phyloP scores from a whole-genome alignment of 306 rosid species.

The Dryas octopetala region DNA sequence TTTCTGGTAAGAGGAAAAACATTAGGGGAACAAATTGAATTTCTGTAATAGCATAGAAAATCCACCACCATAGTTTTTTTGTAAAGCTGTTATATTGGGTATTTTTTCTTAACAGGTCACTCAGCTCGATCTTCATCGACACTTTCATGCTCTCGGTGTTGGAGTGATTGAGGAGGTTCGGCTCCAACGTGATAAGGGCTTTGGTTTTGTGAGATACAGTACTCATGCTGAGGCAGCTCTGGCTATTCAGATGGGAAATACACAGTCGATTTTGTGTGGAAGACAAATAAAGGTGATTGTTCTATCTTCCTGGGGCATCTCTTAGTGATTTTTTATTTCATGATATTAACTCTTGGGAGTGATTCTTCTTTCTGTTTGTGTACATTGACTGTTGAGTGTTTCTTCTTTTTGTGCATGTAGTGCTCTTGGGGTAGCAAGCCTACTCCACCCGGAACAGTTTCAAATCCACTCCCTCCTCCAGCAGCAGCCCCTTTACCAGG shows the following conservation, averaged over 20 bases:
- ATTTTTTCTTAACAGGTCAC: conserved; percentile 49
- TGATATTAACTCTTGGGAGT: background rate
- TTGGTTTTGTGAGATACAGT: conserved; percentile 92
- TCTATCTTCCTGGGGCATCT: background rate
- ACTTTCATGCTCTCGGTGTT: conserved; percentile 86
- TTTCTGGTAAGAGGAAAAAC: background rate
- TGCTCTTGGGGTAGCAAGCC: conserved; percentile 99
- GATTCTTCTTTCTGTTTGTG: background rate
- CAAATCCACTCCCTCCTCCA: conserved; percentile 97
- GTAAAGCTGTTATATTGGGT: background rate
- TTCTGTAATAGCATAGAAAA: background rate
- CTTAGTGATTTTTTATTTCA: background rate
- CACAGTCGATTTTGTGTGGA: conserved; percentile 69
- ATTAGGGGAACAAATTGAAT: background rate
- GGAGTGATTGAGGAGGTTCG: conserved; percentile 96
- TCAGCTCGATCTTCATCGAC: conserved; percentile 91
- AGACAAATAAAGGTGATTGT: conserved; percentile 76
- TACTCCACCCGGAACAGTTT: conserved; percentile 89
- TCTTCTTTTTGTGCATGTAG: conserved; percentile 33
- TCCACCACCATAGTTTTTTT: background rate
- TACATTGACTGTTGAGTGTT: background rate
- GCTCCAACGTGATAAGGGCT: conserved; percentile 93
- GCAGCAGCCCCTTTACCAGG: conserved; percentile 64
- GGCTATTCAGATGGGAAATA: conserved; percentile 92
- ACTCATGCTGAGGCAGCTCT: conserved; percentile 89